Conservation (phyloP, 78 protist genomes). For the Tieghemostelium lacteum region DNA sequence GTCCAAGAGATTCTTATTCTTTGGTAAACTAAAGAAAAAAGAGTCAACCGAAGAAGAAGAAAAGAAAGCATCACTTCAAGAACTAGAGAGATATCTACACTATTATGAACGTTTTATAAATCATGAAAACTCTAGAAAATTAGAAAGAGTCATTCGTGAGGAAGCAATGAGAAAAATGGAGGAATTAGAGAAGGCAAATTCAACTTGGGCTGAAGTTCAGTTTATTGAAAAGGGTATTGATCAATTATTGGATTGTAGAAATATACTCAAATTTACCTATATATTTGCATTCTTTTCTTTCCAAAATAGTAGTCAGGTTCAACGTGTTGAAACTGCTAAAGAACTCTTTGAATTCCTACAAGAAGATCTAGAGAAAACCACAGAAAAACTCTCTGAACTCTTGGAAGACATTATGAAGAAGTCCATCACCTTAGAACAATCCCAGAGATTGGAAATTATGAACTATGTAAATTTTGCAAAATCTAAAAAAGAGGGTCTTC, state of each 20-base stretch:
- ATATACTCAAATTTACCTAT: conserved; percentile 56
- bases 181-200: conserved; percentile 37
- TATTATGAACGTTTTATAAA: conserved; percentile 38
- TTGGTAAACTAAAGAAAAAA: conserved; percentile 10
- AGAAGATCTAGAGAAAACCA: conserved; percentile 61
- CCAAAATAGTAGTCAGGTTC: background rate
- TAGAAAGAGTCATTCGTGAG: conserved; percentile 32
- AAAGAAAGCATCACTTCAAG: background rate
- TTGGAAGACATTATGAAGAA: conserved; percentile 58
- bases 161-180: conserved; percentile 51
- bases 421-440: background rate
- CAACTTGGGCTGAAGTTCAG: conserved; percentile 71
- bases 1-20: background rate
- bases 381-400: conserved; percentile 51
- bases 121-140: conserved; percentile 57
- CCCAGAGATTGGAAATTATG: conserved; percentile 56
- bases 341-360: conserved; percentile 72
- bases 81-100: conserved; percentile 35
- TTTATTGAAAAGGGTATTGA: conserved; percentile 61
- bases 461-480: conserved; percentile 45
- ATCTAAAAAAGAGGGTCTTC: conserved; percentile 35
- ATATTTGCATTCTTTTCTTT: conserved; percentile 70
- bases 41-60: conserved; percentile 22
- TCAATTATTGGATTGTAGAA: conserved; percentile 68
- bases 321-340: conserved; percentile 43